A percentile compares a stretch with the other conserved stretches of the same genome.
Conservation (phyloP, 768 basidiomycete genomes). For the Podaxis sp. region DNA sequence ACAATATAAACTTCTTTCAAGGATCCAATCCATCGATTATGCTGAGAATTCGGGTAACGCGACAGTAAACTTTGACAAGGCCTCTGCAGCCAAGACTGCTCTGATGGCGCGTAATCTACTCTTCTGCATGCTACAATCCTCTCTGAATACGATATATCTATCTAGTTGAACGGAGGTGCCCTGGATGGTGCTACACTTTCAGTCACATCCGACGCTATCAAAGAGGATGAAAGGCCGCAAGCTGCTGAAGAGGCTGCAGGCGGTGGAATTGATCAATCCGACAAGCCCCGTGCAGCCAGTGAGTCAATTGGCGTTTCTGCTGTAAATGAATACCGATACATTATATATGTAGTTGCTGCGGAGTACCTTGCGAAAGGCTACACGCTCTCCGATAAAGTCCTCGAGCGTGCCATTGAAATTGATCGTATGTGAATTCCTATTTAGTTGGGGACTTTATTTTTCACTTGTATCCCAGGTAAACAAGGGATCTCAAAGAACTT, state of each 20-base stretch:
- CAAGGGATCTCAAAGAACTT: conserved; percentile 90
- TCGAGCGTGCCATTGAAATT: conserved; percentile 80
- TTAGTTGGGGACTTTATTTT: neutral
- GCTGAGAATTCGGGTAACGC: conserved; percentile 44
- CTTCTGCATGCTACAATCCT: neutral
- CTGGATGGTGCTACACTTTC: conserved; percentile 70
- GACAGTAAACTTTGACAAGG: conserved; percentile 82
- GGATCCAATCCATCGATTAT: conserved; percentile 66
- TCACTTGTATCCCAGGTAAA: conserved; percentile 43
- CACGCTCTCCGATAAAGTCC: conserved; percentile 70
- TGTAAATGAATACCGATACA: neutral
- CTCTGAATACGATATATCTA: neutral
- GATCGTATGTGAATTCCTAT: conserved; percentile 44
- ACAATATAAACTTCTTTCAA: conserved; percentile 24
- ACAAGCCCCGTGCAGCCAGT: conserved; percentile 91
- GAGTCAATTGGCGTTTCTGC: conserved; percentile 23
- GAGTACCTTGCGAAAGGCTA: conserved; percentile 95
- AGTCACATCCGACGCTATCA: conserved; percentile 69
- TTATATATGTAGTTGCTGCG: conserved; percentile 63
- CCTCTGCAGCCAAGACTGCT: conserved; percentile 81
- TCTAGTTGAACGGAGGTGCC: conserved; percentile 69
- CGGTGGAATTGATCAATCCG: conserved; percentile 67
- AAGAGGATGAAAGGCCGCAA: conserved; percentile 50
- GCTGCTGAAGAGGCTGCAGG: conserved; percentile 30
- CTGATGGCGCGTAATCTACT: conserved; percentile 55